A percentile compares a stretch with the other conserved stretches of the same genome.
These are phyloP conservation scores for Penicillium sp. DNA, from an alignment of 2,329 filamentous ascomycete species.

Conservation along the genomic window DNA sequence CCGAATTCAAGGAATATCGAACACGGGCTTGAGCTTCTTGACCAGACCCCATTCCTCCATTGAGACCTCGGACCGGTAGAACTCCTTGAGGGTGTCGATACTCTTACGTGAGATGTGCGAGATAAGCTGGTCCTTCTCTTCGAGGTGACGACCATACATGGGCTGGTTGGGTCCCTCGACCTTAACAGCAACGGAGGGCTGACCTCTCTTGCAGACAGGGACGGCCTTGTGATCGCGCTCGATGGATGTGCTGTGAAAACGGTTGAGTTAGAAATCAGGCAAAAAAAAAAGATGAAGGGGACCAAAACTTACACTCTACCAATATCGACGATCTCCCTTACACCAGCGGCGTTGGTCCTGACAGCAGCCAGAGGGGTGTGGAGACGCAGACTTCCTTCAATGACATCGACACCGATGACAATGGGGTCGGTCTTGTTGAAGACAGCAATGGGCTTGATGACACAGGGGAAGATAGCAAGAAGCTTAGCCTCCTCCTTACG, in stretches of 20 bases:
- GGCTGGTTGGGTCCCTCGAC: conserved; percentile 94
- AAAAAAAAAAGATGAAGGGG: not conserved
- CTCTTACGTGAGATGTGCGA: conserved; percentile 80
- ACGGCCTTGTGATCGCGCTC: conserved; percentile 98
- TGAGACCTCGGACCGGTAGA: conserved; percentile 80
- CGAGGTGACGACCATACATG: conserved; percentile 88
- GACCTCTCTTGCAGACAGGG: conserved; percentile 86
- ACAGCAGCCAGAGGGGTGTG: conserved; percentile 89
- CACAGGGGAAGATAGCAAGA: conserved; percentile 93
- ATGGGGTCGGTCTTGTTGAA: conserved; percentile 99
- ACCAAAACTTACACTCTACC: conserved; percentile 80
- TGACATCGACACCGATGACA: conserved; percentile 89
- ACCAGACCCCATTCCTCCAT: conserved; percentile 95
- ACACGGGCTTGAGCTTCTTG: conserved; percentile 90
- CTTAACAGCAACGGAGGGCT: conserved; percentile 97
- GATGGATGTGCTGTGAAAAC: conserved; percentile 71
- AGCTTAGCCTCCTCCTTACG: conserved; percentile 97
- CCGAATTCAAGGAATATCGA: conserved; percentile 70
- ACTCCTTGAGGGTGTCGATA: conserved; percentile 95
- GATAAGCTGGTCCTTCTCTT: conserved; percentile 86
- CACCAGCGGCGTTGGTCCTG: conserved; percentile 72
- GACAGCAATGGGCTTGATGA: conserved; percentile 82
- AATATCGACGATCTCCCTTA: conserved; percentile 78
- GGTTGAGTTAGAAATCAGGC: conserved; percentile 15
- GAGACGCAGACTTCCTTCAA: conserved; percentile 81